Evolutionary conservation across 1,284 basidiomycete species (phyloP).

Genomic region (Volvariella surrecta): DNA sequence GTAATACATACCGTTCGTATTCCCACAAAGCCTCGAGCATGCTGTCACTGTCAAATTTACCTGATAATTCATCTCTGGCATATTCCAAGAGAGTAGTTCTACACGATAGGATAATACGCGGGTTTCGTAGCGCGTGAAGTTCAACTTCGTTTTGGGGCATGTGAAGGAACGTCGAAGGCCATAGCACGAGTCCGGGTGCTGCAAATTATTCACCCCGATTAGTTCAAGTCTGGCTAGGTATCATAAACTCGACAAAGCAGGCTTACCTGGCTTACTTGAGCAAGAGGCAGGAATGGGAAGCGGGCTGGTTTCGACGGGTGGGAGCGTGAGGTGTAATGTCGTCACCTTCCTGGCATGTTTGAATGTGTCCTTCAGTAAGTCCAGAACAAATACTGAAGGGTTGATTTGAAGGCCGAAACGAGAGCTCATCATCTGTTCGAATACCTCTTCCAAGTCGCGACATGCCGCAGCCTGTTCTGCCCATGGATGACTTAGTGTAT

Average conservation of each 20-base stretch:
- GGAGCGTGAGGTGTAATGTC: slow-evolving; percentile 46
- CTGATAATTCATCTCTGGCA: slow-evolving; percentile 31
- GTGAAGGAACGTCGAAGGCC: slow-evolving; percentile 49
- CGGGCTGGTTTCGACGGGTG: slow-evolving; percentile 29
- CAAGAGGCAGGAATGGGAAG: no score
- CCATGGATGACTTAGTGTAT: slow-evolving; percentile 21
- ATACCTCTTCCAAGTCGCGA: slow-evolving; percentile 40
- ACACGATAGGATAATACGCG: slow-evolving; percentile 54
- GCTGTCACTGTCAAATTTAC: slow-evolving; percentile 30
- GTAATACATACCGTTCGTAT: slow-evolving; percentile 51
- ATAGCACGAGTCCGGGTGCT: slow-evolving; percentile 44
- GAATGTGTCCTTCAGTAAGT: slow-evolving; percentile 38
- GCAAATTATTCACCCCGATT: no score
- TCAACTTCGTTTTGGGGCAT: slow-evolving; percentile 51
- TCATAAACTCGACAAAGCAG: no score
- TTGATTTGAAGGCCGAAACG: slow-evolving; percentile 39
- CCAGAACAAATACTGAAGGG: slow-evolving; percentile 35
- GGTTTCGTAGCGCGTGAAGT: slow-evolving; percentile 57
- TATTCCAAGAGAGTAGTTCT: slow-evolving; percentile 47
- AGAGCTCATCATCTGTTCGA: slow-evolving; percentile 43
- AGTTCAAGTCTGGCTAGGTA: no score
- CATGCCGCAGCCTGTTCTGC: slow-evolving; percentile 24
- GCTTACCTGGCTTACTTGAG: no score
- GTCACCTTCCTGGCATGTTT: slow-evolving; percentile 29
- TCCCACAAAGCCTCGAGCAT: slow-evolving; percentile 53